Conservation (phyloP, 805 yeast genomes). For the Saccharomycopsis malanga region DNA sequence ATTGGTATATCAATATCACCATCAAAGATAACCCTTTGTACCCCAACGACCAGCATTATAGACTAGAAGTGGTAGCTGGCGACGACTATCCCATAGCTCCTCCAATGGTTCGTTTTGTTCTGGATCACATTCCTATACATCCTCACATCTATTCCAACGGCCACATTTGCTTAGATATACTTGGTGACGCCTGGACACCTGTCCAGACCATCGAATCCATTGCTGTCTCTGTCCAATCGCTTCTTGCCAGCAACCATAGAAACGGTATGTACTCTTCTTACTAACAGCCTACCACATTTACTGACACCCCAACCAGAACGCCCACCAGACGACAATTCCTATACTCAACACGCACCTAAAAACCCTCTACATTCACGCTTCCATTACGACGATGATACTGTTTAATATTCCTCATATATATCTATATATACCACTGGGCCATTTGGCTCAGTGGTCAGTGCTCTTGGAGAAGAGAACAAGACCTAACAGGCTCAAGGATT, state of each 20-base stretch:
- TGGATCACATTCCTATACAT: constrained; percentile 49
- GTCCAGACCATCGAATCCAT: constrained; percentile 34
- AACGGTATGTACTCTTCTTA: constrained; percentile 21
- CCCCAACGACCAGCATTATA: constrained; percentile 25
- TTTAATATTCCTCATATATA: no score
- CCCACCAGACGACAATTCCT: constrained; percentile 51
- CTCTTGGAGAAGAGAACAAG: no score
- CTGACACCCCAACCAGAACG: no score
- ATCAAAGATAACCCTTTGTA: constrained; percentile 7
- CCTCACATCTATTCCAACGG: constrained; percentile 75
- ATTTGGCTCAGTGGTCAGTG: no score
- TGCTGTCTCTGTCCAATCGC: constrained; percentile 54
- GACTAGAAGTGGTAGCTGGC: constrained; percentile 38
- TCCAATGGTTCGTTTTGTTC: constrained; percentile 51
- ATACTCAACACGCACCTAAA: constrained; percentile 46
- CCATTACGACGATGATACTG: constrained; percentile 53
- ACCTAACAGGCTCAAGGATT: no score
- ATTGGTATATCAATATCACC: constrained; percentile 5
- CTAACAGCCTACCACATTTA: not conserved
- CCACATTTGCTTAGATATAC: constrained; percentile 63
- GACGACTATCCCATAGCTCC: constrained; percentile 49
- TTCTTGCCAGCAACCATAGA: constrained; percentile 45
- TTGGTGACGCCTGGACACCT: constrained; percentile 65
- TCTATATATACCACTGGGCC: no score
- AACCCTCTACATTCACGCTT: constrained; percentile 48